Evolutionary conservation across 2,329 filamentous ascomycete genomes (phyloP).

Genomic region (Talaromyces marneffei): DNA sequence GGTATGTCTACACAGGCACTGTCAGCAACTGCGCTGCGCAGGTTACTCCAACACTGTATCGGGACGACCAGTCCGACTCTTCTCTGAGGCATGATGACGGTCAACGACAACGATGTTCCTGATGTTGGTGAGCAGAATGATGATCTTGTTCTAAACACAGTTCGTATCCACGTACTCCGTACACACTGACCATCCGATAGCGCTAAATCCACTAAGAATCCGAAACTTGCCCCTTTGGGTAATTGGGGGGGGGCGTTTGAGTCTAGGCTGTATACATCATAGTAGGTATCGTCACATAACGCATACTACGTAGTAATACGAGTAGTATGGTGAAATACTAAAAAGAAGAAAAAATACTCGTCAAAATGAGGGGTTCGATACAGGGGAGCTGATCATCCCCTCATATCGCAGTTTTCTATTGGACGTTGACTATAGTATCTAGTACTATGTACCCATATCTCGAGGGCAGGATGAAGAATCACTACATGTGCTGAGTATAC

Average conservation of each 20-base stretch:
- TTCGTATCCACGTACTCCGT: too few species aligned
- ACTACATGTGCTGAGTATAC: not conserved
- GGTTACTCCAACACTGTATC: not conserved
- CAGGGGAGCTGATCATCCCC: constrained; percentile 1
- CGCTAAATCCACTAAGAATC: not conserved
- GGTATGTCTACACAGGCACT: too few species aligned
- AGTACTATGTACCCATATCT: not conserved
- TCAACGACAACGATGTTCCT: not conserved
- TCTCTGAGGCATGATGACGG: not conserved
- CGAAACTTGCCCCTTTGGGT: not conserved
- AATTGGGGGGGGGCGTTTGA: not conserved
- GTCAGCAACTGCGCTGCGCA: not conserved
- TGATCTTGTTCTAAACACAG: not conserved
- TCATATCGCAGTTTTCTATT: not conserved
- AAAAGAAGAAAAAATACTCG: not conserved
- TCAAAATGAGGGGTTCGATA: not conserved
- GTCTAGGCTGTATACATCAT: not conserved
- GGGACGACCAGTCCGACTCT: not conserved
- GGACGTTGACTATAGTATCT: not conserved
- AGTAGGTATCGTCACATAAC: not conserved
- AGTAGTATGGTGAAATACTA: not conserved
- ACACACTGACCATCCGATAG: not conserved
- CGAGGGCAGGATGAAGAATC: not conserved
- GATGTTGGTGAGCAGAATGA: not conserved
- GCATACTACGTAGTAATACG: too few species aligned